Percentiles rank a stretch among this genome's conserved stretches.
phyloP scores from a whole-genome alignment of 306 rosid species.

The Acacia crassicarpa region DNA sequence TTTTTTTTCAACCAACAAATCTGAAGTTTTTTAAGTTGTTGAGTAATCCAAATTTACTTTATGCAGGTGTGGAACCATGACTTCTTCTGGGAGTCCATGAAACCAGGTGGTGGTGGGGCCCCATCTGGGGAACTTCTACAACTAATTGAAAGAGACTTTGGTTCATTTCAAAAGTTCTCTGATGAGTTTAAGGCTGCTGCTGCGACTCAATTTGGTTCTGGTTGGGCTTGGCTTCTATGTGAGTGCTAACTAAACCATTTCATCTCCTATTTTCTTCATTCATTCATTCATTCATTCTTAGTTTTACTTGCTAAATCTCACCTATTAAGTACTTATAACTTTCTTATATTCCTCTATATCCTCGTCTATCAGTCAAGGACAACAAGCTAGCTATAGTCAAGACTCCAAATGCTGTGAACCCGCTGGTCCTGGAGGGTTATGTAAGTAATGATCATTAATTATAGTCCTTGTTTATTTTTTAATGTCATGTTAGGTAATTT shows the following conservation, averaged over 20 bases:
- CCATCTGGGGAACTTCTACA: neutral
- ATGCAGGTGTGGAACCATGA: conserved; percentile 1
- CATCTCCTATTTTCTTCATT: neutral
- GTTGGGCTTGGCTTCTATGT: neutral
- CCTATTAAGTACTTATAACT: neutral
- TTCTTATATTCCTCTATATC: neutral
- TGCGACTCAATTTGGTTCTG: neutral
- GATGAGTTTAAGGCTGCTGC: conserved; percentile 9
- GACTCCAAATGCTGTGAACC: neutral
- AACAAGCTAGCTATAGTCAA: neutral
- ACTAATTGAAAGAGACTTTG: neutral
- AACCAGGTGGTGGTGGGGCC: neutral
- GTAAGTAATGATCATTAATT: neutral
- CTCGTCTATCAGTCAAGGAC: neutral
- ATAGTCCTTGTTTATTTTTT: neutral
- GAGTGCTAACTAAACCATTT: neutral
- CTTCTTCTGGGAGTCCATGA: neutral
- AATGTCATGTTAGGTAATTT: neutral
- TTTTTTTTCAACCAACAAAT: neutral
- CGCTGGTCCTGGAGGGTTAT: neutral
- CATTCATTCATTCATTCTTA: neutral
- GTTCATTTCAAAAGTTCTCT: neutral
- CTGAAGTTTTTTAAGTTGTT: neutral
- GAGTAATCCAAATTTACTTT: neutral
- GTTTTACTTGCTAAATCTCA: neutral